phyloP scores from a whole-genome alignment of 2,329 filamentous ascomycete genomes.

The Beauveria scarabaeidicola region DNA sequence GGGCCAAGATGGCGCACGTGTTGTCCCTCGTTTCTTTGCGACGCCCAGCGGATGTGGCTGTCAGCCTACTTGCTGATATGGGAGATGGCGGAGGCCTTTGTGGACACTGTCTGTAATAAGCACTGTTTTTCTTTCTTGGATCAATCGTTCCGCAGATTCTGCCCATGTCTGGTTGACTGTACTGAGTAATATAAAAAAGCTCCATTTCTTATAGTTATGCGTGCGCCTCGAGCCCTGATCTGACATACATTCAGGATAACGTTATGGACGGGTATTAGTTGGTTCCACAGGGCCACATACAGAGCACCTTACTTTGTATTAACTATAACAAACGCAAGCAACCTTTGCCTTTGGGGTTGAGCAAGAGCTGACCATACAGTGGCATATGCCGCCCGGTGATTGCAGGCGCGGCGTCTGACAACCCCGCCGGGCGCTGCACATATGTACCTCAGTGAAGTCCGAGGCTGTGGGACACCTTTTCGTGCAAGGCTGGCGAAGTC shows the following conservation, averaged over 20 bases:
- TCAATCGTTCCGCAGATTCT: background rate
- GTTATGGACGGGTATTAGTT: too few relatives aligned
- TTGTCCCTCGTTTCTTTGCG: background rate
- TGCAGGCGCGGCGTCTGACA: background rate
- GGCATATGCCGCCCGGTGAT: background rate
- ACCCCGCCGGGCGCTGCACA: background rate
- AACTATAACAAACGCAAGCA: too few relatives aligned
- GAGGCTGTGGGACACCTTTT: too few relatives aligned
- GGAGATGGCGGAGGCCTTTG: background rate
- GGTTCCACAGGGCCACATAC: too few relatives aligned
- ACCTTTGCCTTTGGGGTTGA: too few relatives aligned
- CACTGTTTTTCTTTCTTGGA: too few relatives aligned
- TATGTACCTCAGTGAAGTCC: too few relatives aligned
- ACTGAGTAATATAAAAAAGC: too few relatives aligned
- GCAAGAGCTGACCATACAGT: background rate
- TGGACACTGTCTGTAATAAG: background rate
- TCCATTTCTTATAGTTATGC: too few relatives aligned
- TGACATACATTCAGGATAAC: too few relatives aligned
- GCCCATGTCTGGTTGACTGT: background rate
- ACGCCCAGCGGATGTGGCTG: constrained; percentile 3
- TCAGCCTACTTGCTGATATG: constrained; percentile 1
- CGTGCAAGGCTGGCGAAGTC: background rate
- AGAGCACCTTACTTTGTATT: too few relatives aligned
- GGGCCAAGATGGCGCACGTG: background rate
- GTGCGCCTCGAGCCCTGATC: background rate